Percentiles rank a stretch among this genome's conserved stretches.
phyloP scores from a whole-genome alignment of 768 basidiomycete genomes.

The Psilocybe subaeruginosa region DNA sequence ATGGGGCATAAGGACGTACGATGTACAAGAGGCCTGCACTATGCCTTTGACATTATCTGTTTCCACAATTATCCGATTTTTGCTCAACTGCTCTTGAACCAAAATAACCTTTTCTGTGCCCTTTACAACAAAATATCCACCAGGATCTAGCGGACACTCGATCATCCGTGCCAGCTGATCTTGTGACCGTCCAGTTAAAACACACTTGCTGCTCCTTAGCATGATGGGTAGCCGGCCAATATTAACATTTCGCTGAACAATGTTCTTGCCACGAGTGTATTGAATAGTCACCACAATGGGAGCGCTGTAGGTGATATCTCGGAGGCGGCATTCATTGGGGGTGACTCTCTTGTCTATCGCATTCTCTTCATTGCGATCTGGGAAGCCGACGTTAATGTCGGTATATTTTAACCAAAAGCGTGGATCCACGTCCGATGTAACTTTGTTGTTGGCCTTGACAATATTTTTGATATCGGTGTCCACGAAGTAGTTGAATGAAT shows the following conservation, averaged over 20 bases:
- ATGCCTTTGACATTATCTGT: constrained; percentile 86
- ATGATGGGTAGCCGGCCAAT: constrained; percentile 96
- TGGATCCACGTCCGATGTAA: constrained; percentile 96
- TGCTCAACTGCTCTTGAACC: constrained; percentile 98
- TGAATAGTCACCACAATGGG: constrained; percentile 93
- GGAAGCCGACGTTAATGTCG: constrained; percentile 92
- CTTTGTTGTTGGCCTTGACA: constrained; percentile 89
- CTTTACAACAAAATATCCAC: constrained; percentile 99
- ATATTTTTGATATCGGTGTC: constrained; percentile 98
- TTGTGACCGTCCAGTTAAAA: constrained; percentile 76
- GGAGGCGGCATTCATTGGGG: constrained; percentile 95
- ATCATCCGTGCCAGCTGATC: constrained; percentile 90
- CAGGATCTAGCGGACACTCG: constrained; percentile 97
- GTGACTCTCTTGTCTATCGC: constrained; percentile 83
- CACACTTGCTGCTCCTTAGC: constrained; percentile 95
- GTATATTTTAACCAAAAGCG: constrained; percentile 96
- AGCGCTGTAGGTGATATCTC: constrained; percentile 94
- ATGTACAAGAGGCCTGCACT: constrained; percentile 95
- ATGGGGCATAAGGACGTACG: constrained; percentile 55
- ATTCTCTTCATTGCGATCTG: constrained; percentile 84
- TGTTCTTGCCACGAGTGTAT: constrained; percentile 90
- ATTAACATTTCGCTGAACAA: constrained; percentile 84
- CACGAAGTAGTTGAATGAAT: constrained; percentile 99
- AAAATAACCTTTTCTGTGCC: constrained; percentile 99
- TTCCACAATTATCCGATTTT: constrained; percentile 99